Evolutionary conservation across 805 yeast genomes (phyloP), one percentile per base, ranked within the genome.

Genomic region (Cyberlindnera maritima): DNA sequence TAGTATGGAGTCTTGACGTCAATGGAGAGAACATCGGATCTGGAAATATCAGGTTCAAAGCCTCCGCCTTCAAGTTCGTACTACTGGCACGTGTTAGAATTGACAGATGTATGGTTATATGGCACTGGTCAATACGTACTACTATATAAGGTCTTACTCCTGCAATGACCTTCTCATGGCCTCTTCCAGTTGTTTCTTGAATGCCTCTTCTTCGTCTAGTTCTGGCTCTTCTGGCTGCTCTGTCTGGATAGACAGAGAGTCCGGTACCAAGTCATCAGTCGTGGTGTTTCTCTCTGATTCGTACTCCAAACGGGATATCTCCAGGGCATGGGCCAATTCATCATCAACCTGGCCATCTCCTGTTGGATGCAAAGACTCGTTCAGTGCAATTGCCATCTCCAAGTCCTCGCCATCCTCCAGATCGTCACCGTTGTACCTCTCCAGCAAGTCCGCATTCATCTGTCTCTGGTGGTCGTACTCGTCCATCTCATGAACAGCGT

Each of bases 331-430:
- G 2, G 46, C 48, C 19, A 53, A 39, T 4, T 51, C 52, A 13
- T 45, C 52, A 28, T 44, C 50, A 5, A 39, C 39, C 5, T 36
- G 39, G 14, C 17, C 25, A 10, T 35, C 43, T 21, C 37, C 14
- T 3, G 45, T 39, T 6, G 53, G 52, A n/a, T 58, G 49, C 19
- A 57, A 5, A 0, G 63, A 59, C 4, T 44, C 18, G 32, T 56
- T 59, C 28, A 60, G 29, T 1, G 59, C 63, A 52, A 58, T 54
- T 0, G 63, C 65, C 13, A 61, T 39, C 39, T 61, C 62, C 2
- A 61, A 34, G 25, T 61, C 58, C 28, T 61, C 65, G 3, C 52
- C 49, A 4, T 43, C 50, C 1, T 46, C 39, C 2, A 55, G 19
- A 10, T 54, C 59, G 12, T 39, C 47, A 3, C 63, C 63, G 39